Conservation (phyloP, 495 filamentous ascomycete genomes). For the Tricharina praecox region DNA sequence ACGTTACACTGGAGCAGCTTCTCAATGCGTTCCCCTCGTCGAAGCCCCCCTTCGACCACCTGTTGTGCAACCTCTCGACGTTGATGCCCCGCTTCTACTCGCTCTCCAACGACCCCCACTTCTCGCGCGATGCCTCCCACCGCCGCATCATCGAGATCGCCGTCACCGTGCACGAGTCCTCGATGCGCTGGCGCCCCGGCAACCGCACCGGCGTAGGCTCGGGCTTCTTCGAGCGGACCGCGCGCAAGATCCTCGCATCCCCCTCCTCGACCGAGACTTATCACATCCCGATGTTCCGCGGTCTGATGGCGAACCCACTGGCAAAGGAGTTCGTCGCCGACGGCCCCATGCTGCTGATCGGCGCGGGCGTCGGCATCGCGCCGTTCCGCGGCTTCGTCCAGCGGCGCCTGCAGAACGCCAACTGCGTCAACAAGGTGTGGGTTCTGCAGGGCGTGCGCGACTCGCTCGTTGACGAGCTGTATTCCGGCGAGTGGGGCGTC, state of each 20-base stretch:
- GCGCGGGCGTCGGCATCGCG: slow-evolving; percentile 88
- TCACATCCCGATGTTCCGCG: slow-evolving; percentile 94
- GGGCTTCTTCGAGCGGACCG: slow-evolving; percentile 74
- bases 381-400: slow-evolving; percentile 96
- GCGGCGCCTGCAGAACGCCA: slow-evolving; percentile 81
- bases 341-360: slow-evolving; percentile 93
- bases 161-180: slow-evolving; percentile 76
- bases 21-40: slow-evolving; percentile 83
- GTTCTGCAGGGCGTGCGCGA: slow-evolving; percentile 94
- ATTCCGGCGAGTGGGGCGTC: slow-evolving; percentile 89
- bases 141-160: slow-evolving; percentile 85
- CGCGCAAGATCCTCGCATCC: slow-evolving; percentile 47
- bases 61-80: slow-evolving; percentile 63
- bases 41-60: slow-evolving; percentile 63
- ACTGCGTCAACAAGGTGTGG: slow-evolving; percentile 98
- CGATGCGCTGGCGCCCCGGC: slow-evolving; percentile 51
- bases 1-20: slow-evolving; percentile 68
- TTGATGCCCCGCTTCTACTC: slow-evolving; percentile 98
- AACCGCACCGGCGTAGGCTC: slow-evolving; percentile 53
- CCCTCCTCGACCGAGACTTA: slow-evolving; percentile 30
- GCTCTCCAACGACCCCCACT: slow-evolving; percentile 82
- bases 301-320: slow-evolving; percentile 93
- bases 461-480: slow-evolving; percentile 80
- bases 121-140: slow-evolving; percentile 55
- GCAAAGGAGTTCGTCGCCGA: slow-evolving; percentile 76